Conservation (phyloP, 2,329 filamentous ascomycete genomes). For the Fusarium sp. region DNA sequence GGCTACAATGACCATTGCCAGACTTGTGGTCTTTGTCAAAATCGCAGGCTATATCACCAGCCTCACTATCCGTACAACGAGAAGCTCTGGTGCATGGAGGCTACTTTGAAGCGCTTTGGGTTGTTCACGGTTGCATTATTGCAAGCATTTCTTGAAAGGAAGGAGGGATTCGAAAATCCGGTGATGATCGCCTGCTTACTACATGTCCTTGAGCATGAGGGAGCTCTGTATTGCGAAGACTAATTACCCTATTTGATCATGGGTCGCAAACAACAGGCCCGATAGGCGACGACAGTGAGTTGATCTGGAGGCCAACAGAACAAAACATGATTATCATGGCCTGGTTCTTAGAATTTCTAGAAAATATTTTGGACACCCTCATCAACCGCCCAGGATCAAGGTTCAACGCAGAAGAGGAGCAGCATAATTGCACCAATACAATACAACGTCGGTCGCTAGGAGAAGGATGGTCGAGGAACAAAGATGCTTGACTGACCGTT, state of each 20-base stretch:
- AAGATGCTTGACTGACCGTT: conserved; percentile 24
- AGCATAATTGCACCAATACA: conserved; percentile 26
- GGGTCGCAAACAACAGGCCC: conserved; percentile 8
- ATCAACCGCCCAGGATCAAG: conserved; percentile 5
- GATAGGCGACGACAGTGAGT: conserved; percentile 27
- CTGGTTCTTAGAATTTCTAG: not conserved
- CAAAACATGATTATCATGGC: not conserved
- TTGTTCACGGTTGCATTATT: too few relatives aligned
- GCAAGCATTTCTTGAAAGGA: too few relatives aligned
- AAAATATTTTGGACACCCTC: not conserved
- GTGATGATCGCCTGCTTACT: too few relatives aligned
- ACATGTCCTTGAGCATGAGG: not conserved
- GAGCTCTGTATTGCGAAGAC: not conserved
- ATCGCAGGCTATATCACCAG: not conserved
- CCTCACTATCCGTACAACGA: not conserved
- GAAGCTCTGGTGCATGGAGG: not conserved
- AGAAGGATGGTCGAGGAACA: conserved; percentile 10
- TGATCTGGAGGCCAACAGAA: conserved; percentile 14
- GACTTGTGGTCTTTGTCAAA: not conserved
- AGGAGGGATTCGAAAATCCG: too few relatives aligned
- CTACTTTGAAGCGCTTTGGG: too few relatives aligned
- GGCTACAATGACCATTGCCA: not conserved
- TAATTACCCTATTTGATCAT: not conserved
- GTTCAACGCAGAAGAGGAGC: not conserved
- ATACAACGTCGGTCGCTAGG: conserved; percentile 21